Base-by-base conservation (phyloP, 352 stramenopile genomes). In the Phytophthora capsici region DNA sequence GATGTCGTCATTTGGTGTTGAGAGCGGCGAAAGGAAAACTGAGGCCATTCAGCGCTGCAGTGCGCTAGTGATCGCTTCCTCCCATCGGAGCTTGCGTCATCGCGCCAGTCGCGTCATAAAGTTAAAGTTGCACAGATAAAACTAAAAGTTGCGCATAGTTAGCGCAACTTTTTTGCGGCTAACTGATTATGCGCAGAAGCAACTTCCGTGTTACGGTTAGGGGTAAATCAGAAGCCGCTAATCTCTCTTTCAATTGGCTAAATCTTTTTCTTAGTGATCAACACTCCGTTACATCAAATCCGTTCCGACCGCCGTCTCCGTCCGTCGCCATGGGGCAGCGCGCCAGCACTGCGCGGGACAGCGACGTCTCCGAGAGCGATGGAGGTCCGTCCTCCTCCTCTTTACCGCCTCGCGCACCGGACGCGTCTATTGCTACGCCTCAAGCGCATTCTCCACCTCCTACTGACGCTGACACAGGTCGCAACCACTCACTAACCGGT, bases 301-400 rank as follows among this genome's bases (percentile, higher is more conserved):
- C 28, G 9, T 34, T 34, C 28, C 28, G 28, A 13, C 28, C 28
- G 28, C 28, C 9, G 28, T 41, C 36, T 41, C 36, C n/a, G 12
- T 41, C 41, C 41, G 19, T 26, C 30, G 32, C n/a, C 3, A 84
- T 84, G 75, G 75, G 75, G 19, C 75, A 81, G 49, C 64, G 59
- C 43, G 53, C 69, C 0, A 80, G 64, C 51, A 71, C 61, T 1
- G 28, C 62, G 34, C 67, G 63, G 22, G 59, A 67, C 4, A 78
- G 73, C 54, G 71, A 77, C 56, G 53, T 36, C 45, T 52, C 28
- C 4, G 25, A 53, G 23, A 36, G 4, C 36, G 48, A 52, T 9
- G 46, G 4, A 20, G 36, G 16, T 9, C 22, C 36, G 17, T 23
- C 22, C 37, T 30, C 43, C 12, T 23, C 47, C 23, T 10, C n/a